Evolutionary conservation across 441 rosid species (phyloP), one percentile per base, ranked within the genome.

Genomic region (Euphorbia corollata): DNA sequence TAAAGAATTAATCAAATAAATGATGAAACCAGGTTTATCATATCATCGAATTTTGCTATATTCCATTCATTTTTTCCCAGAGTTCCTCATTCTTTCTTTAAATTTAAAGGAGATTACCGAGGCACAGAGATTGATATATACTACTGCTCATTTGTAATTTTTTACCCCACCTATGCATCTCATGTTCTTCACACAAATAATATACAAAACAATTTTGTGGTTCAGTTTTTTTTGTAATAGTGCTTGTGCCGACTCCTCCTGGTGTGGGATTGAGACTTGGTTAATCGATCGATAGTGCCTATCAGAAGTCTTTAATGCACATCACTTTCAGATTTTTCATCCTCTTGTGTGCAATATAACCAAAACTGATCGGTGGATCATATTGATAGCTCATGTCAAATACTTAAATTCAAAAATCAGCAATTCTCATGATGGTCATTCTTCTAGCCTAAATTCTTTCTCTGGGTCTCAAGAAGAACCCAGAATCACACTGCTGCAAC

Each of bases 401-500:
- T 27, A 27, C 32, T 27, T 27, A 36, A 59, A 59, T 51, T 2
- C 18, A 30, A 3, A 20, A 15, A 55, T 63, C 23, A 12, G 8
- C 22, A 16, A 32, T 19, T 62, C 66, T 75, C 63, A 39, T 30
- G 54, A 43, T 10, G 19, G 61, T 60, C 65, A 81, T 78, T 27
- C 80, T 82, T 90, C 77, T 81, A 85, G 39, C 86, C 83, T 18
- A 74, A 56, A 27, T 27, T 27, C 32, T 27, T 1, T 83, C 87
- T 92, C 85, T 85, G 88, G 70, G 83, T 90, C 85, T 90, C 88
- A 48, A 90, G 74, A 30, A 91, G 74, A 30, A 91, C 32, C 92
- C 77, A 90, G 76, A 73, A 93, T 84, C 81, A 90, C 98, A 68
- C 87, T 86, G 81, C 96, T 88, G 87, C 76, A 79, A 79, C n/a